Evolutionary conservation across 2,329 filamentous ascomycete species (phyloP).

Genomic region (Alternaria gansuensis): DNA sequence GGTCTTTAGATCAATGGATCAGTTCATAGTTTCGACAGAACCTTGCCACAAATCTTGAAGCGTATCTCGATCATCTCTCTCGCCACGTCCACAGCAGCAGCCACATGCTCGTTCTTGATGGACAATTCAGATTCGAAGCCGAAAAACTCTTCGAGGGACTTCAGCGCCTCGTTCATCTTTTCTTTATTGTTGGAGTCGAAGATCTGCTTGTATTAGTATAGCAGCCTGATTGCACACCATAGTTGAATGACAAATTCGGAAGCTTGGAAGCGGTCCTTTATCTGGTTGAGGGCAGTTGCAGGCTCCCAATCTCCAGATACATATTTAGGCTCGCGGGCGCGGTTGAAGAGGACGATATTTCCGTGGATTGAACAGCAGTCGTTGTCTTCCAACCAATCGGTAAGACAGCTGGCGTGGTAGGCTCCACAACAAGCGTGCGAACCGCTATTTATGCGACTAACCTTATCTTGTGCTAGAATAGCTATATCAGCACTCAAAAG

Average conservation of each 20-base stretch:
- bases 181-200: neutral
- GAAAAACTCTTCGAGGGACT: neutral
- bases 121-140: neutral
- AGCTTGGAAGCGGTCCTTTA: neutral
- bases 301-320: neutral
- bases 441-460: neutral
- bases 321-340: neutral
- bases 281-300: neutral
- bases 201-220: neutral
- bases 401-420: neutral
- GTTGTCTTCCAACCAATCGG: accelerated
- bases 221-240: no score
- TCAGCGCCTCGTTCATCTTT: neutral
- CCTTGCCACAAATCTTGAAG: neutral
- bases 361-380: neutral
- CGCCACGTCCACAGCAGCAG: neutral
- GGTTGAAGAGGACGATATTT: neutral
- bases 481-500: neutral
- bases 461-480: neutral
- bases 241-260: neutral
- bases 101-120: neutral
- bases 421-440: neutral
- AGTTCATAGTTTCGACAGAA: no score
- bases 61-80: neutral
- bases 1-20: no score